phyloP scores from a whole-genome alignment of 2,329 filamentous ascomycete species.

The Emmonsia crescens region DNA sequence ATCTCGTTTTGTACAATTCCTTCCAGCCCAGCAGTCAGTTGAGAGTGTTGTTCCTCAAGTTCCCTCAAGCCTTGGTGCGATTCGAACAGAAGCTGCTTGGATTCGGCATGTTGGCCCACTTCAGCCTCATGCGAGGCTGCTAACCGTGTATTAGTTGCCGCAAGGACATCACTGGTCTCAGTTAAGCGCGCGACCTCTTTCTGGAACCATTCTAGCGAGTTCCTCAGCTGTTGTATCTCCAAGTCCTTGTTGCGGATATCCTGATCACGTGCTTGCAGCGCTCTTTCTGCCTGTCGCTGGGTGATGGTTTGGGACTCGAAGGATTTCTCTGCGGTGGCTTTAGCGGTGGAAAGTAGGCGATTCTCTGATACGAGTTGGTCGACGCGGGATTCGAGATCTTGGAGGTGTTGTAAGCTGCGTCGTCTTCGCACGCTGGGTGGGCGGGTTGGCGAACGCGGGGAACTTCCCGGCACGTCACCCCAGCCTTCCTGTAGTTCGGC shows the following conservation, averaged over 20 bases:
- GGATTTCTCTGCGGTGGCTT: slow-evolving; percentile 55
- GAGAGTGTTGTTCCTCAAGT: slow-evolving; percentile 52
- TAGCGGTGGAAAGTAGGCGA: slow-evolving; percentile 62
- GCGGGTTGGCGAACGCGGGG: slow-evolving; percentile 78
- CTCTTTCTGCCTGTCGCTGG: slow-evolving; percentile 45
- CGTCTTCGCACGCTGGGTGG: slow-evolving; percentile 93
- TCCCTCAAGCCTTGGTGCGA: slow-evolving; percentile 59
- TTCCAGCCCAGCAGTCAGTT: slow-evolving; percentile 53
- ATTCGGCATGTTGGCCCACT: slow-evolving; percentile 50
- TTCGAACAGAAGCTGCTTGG: slow-evolving; percentile 45
- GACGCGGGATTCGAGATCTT: slow-evolving; percentile 74
- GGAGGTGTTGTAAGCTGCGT: slow-evolving; percentile 90
- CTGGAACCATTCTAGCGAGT: slow-evolving; percentile 67
- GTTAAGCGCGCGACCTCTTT: slow-evolving; percentile 70
- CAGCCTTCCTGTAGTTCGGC: slow-evolving; percentile 63
- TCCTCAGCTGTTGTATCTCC: slow-evolving; percentile 73
- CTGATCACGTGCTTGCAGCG: slow-evolving; percentile 53
- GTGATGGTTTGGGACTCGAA: slow-evolving; percentile 46
- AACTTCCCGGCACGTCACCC: slow-evolving; percentile 65
- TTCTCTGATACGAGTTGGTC: slow-evolving; percentile 77
- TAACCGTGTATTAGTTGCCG: slow-evolving; percentile 65
- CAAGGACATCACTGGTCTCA: slow-evolving; percentile 69
- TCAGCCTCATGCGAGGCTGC: slow-evolving; percentile 62
- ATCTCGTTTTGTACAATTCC: slow-evolving; percentile 52
- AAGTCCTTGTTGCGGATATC: slow-evolving; percentile 71